Conservation (phyloP, 768 basidiomycete species). For the Lyophyllum semitale region DNA sequence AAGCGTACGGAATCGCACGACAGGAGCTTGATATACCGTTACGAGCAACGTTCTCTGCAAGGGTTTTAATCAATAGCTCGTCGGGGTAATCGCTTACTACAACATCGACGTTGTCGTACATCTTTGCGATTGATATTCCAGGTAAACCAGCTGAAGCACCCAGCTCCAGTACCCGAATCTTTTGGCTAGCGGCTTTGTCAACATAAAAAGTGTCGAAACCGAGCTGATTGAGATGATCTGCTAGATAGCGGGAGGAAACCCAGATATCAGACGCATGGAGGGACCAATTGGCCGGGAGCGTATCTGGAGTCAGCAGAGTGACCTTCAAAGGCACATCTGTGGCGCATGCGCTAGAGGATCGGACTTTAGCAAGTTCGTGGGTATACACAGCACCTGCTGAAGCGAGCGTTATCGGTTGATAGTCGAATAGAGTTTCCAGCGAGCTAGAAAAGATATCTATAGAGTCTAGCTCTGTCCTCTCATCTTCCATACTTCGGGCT, state of each 20-base stretch:
- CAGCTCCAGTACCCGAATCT: slow-evolving; percentile 58
- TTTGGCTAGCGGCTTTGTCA: not conserved
- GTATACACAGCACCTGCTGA: slow-evolving; percentile 55
- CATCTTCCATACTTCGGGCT: slow-evolving; percentile 12
- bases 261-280: slow-evolving; percentile 80
- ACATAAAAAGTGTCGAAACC: slow-evolving; percentile 4
- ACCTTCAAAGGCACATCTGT: slow-evolving; percentile 28
- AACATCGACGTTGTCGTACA: slow-evolving; percentile 40
- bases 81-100: slow-evolving; percentile 76
- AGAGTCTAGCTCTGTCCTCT: slow-evolving; percentile 33
- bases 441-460: slow-evolving; percentile 74
- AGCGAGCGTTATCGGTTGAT: slow-evolving; percentile 60
- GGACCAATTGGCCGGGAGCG: slow-evolving; percentile 68
- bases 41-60: slow-evolving; percentile 55
- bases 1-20: slow-evolving; percentile 58
- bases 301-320: slow-evolving; percentile 61
- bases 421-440: slow-evolving; percentile 61
- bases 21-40: slow-evolving; percentile 55
- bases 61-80: slow-evolving; percentile 53
- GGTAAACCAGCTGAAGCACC: slow-evolving; percentile 79
- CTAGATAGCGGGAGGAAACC: slow-evolving; percentile 66
- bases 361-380: slow-evolving; percentile 35
- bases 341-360: slow-evolving; percentile 15
- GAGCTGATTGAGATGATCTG: slow-evolving; percentile 54
- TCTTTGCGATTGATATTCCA: slow-evolving; percentile 63